Conservation (phyloP, 306 rosid species). For the Vigna angularis region DNA sequence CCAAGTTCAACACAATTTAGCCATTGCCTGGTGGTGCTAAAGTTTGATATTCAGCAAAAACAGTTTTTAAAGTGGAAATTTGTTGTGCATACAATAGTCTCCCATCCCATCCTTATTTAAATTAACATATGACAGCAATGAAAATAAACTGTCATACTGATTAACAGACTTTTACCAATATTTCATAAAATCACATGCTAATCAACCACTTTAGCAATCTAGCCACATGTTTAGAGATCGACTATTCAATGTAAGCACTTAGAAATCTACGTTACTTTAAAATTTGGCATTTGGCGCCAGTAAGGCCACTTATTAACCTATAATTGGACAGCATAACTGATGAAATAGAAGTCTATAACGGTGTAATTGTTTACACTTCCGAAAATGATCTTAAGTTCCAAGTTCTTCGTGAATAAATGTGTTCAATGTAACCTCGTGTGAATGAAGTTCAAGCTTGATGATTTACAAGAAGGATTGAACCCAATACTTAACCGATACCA, state of each 20-base stretch:
- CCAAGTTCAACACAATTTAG: neutral
- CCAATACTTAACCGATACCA: conserved; percentile 12
- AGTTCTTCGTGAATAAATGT: neutral
- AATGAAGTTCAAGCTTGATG: conserved; percentile 5
- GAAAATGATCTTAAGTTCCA: neutral
- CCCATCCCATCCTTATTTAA: neutral
- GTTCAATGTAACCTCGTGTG: neutral
- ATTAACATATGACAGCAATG: neutral
- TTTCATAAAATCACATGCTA: neutral
- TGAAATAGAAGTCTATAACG: neutral
- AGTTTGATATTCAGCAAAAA: conserved; percentile 9
- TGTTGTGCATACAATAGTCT: conserved; percentile 18
- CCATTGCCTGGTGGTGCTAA: neutral
- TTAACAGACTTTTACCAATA: neutral
- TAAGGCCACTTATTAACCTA: conserved; percentile 7
- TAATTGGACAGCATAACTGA: conserved; percentile 1
- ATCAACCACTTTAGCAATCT: neutral
- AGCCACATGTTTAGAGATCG: neutral
- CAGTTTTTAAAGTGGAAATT: neutral
- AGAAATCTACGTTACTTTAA: conserved; percentile 15
- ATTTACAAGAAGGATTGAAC: conserved; percentile 16
- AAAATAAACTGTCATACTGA: neutral
- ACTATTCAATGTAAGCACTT: neutral
- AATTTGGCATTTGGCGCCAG: conserved; percentile 29
- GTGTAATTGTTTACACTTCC: neutral